Base-by-base conservation (phyloP, 2,329 filamentous ascomycete species). In the Curvularia eragrostidis region DNA sequence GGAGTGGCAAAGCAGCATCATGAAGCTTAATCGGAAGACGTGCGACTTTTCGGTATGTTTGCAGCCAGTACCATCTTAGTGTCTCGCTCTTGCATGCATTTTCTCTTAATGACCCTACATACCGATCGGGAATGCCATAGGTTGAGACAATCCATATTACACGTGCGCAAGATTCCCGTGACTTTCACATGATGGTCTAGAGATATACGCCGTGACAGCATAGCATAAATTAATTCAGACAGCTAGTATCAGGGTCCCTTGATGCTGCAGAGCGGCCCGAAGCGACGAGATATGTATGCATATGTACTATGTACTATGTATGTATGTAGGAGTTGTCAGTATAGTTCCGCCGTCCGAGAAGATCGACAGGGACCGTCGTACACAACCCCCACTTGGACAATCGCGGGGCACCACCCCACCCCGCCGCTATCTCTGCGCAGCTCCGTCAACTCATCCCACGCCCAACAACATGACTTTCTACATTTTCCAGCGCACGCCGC, bases 341-440 rank as follows among this genome's bases (percentile, higher is more conserved):
- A 26, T 4, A 26, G 7, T 26, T 7, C 7, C 7, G 24, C n/a
- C 24, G 24, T 8, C 30, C 34, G n/a, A 43, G 9, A 28, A 28
- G 54, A 56, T 56, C 54, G 54, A 52, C 54, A 48, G 49, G 47
- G 39, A 41, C 51, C 24, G 23, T 42, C 21, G n/a, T n/a, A 24
- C 12, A 24, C 2, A 1, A 19, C 54, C 54, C 61, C 62, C 62
- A 60, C 61, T 44, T 38, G 28, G 52, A 51, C 58, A 43, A 43
- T 43, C 55, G 63, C 55, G 64, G 64, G 64, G 64, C 54, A 62
- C 41, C n/a, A 43, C 10, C 41, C 21, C 41, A 24, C 42, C 56
- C 46, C 39, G 39, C 60, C 61, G 50, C 53, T 58, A 61, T 54
- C 59, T 54, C 48, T 49, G 52, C 52, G 7, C 42, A 44, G 10